Evolutionary conservation across 2,329 filamentous ascomycete species (phyloP).

Genomic region (Alternaria arborescens): DNA sequence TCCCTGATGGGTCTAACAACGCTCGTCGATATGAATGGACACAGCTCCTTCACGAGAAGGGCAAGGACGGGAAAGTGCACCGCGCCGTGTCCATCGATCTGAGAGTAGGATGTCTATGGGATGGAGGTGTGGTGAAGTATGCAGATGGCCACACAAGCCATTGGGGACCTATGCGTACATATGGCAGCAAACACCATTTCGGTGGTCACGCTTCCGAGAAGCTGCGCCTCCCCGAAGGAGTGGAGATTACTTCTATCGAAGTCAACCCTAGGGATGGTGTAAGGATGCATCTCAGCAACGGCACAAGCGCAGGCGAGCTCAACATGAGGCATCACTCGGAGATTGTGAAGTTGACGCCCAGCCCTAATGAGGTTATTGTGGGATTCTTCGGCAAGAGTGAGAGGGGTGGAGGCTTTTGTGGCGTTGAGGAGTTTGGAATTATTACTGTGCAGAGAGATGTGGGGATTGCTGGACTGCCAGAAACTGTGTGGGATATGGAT

Average conservation of each 20-base stretch:
- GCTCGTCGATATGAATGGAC: slow-evolving; percentile 29
- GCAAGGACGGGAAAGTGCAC: slow-evolving; percentile 44
- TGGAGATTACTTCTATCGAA: slow-evolving; percentile 45
- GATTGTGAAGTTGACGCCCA: slow-evolving; percentile 42
- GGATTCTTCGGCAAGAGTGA: slow-evolving; percentile 58
- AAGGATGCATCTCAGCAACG: slow-evolving; percentile 42
- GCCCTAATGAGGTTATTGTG: slow-evolving; percentile 52
- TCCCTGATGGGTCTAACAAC: slow-evolving; percentile 26
- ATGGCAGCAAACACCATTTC: slow-evolving; percentile 43
- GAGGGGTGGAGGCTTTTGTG: slow-evolving; percentile 24
- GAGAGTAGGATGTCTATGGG: slow-evolving; percentile 55
- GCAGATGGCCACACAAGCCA: slow-evolving; percentile 54
- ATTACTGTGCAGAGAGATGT: slow-evolving; percentile 55
- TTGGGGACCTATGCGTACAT: slow-evolving; percentile 48
- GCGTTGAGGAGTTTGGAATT: slow-evolving; percentile 57
- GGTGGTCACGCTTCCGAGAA: slow-evolving; percentile 44
- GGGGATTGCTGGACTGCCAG: slow-evolving; percentile 53
- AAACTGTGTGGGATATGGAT: slow-evolving; percentile 52
- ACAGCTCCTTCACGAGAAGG: slow-evolving; percentile 27
- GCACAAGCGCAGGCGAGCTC: slow-evolving; percentile 41
- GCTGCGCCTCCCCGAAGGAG: slow-evolving; percentile 36
- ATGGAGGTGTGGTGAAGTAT: slow-evolving; percentile 59
- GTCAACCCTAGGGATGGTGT: slow-evolving; percentile 38
- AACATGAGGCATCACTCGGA: slow-evolving; percentile 24
- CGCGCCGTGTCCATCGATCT: slow-evolving; percentile 57